A percentile compares a stretch with the other conserved stretches of the same genome.
These are phyloP conservation scores for Globisporangium nodosum DNA, from an alignment of 352 stramenopile genomes.

Conservation along the genomic window DNA sequence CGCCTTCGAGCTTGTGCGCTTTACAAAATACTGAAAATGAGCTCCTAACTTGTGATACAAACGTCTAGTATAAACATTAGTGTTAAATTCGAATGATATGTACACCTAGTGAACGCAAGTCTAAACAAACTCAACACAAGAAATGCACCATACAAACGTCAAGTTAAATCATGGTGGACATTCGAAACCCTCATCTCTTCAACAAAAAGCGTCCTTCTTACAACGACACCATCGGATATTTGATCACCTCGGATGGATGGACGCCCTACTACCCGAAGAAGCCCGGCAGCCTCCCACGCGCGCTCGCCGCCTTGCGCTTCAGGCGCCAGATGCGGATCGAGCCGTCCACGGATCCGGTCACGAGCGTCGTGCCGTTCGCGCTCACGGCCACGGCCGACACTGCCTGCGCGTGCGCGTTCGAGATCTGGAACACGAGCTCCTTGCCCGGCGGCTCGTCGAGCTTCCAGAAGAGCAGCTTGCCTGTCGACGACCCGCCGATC, in stretches of 20 bases:
- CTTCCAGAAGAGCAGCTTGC: slow-evolving; percentile 81
- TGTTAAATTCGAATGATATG: no score
- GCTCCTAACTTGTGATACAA: no score
- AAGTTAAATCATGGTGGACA: neutral
- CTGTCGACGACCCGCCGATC: slow-evolving; percentile 63
- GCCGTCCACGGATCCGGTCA: slow-evolving; percentile 54
- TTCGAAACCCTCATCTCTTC: no score
- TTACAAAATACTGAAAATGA: neutral
- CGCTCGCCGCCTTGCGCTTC: slow-evolving; percentile 39
- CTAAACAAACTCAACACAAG: no score
- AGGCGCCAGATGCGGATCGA: slow-evolving; percentile 76
- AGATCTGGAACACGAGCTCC: slow-evolving; percentile 70
- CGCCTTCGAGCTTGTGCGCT: neutral
- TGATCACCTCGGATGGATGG: neutral
- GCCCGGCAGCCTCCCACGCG: slow-evolving; percentile 39
- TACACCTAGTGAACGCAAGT: no score
- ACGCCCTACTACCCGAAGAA: slow-evolving; percentile 36
- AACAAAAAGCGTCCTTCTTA: no score
- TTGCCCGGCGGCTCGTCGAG: slow-evolving; percentile 59
- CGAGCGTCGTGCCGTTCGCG: slow-evolving; percentile 43
- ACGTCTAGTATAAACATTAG: no score
- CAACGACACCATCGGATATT: no score
- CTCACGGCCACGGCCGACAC: slow-evolving; percentile 66
- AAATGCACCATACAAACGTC: no score
- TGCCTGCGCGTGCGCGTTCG: slow-evolving; percentile 55